Percentiles rank a stretch among this genome's conserved stretches.
Conservation (phyloP, 805 yeast species). For the Cyberlindnera suaveolens region DNA sequence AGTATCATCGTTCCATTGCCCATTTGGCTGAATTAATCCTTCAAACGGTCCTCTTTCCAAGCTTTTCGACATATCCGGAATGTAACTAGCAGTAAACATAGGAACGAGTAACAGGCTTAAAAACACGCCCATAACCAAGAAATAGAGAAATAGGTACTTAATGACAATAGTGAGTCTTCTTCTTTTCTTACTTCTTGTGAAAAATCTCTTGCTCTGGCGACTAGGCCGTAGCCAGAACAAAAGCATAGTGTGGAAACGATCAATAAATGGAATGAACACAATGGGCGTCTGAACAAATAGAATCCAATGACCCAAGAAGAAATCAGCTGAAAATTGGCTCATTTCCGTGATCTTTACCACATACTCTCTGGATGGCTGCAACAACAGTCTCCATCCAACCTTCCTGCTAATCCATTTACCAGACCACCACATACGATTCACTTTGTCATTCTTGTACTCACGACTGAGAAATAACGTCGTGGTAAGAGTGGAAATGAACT, state of each 20-base stretch:
- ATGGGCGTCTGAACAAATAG: slow-evolving; percentile 56
- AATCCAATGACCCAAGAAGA: slow-evolving; percentile 51
- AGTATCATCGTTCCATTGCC: slow-evolving; percentile 61
- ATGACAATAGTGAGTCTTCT: slow-evolving; percentile 35
- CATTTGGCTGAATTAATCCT: slow-evolving; percentile 54
- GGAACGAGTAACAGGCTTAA: slow-evolving; percentile 42
- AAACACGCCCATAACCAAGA: slow-evolving; percentile 33
- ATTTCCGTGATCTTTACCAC: slow-evolving; percentile 59
- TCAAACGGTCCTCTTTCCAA: slow-evolving; percentile 20
- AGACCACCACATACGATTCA: slow-evolving; percentile 75
- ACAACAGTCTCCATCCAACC: slow-evolving; percentile 51
- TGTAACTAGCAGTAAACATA: slow-evolving; percentile 28
- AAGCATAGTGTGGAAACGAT: slow-evolving; percentile 59
- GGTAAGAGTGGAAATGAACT: slow-evolving; percentile 45
- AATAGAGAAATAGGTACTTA: slow-evolving; percentile 42
- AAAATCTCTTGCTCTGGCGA: slow-evolving; percentile 31
- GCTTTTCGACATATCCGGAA: slow-evolving; percentile 22
- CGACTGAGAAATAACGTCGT: slow-evolving; percentile 48
- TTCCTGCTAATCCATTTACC: slow-evolving; percentile 64
- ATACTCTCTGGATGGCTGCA: slow-evolving; percentile 62
- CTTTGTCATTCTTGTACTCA: slow-evolving; percentile 53
- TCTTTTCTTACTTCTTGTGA: slow-evolving; percentile 32
- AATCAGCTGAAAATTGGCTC: slow-evolving; percentile 63
- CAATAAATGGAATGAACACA: slow-evolving; percentile 55
- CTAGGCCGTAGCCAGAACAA: slow-evolving; percentile 64